Conservation (phyloP, 2,329 filamentous ascomycete genomes). For the Colletotrichum cordylinicola region DNA sequence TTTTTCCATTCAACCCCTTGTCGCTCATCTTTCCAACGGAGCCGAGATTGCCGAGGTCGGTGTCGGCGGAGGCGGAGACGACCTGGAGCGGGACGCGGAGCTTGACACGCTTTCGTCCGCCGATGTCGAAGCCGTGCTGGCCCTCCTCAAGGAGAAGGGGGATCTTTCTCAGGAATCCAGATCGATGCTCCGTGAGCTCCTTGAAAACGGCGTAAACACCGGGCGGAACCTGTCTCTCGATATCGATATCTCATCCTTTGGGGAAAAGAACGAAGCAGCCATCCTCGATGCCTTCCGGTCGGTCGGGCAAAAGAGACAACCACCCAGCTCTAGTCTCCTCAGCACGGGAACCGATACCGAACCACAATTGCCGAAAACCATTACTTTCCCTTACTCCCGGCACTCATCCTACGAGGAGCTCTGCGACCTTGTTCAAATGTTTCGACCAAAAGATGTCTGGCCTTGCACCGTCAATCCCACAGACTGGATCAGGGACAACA, state of each 20-base stretch:
- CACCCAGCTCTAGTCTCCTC: not conserved
- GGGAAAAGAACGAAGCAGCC: constrained; percentile 32
- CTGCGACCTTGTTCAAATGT: constrained; percentile 69
- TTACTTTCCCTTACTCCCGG: constrained; percentile 82
- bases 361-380: constrained; percentile 41
- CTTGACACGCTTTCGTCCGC: constrained; percentile 63
- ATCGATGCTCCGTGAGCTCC: constrained; percentile 4
- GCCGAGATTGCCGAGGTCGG: constrained; percentile 74
- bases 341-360: not conserved
- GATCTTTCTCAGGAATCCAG: constrained; percentile 27
- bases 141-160: constrained; percentile 30
- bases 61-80: constrained; percentile 79
- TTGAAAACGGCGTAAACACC: constrained; percentile 21
- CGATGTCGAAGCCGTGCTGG: constrained; percentile 55
- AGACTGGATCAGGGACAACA: constrained; percentile 63
- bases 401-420: constrained; percentile 89
- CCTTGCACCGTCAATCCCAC: constrained; percentile 77
- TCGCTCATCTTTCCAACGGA: constrained; percentile 67
- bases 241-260: constrained; percentile 31
- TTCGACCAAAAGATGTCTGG: constrained; percentile 78
- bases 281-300: constrained; percentile 28
- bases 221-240: constrained; percentile 40
- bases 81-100: constrained; percentile 72
- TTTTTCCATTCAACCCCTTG: constrained; percentile 80
- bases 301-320: constrained; percentile 26